Evolutionary conservation across 2,329 filamentous ascomycete genomes (phyloP).

Genomic region (Aspergillus tubingensis): DNA sequence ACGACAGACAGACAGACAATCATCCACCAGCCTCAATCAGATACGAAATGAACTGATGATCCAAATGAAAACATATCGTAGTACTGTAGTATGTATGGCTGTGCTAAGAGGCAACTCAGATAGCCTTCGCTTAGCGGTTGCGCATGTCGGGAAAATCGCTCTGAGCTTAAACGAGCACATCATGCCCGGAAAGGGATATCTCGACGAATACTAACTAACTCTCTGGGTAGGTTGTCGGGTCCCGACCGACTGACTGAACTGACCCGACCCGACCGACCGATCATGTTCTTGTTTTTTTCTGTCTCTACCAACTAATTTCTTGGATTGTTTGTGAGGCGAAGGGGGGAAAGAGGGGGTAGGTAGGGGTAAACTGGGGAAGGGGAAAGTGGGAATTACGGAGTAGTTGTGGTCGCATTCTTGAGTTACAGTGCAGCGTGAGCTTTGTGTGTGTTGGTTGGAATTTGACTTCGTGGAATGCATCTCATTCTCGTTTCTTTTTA

Average conservation of each 20-base stretch:
- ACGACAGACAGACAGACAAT: background rate
- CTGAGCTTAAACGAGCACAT: constrained; percentile 6
- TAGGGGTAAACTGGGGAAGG: background rate
- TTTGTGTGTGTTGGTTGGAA: background rate
- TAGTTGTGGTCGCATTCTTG: background rate
- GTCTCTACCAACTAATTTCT: too few species aligned
- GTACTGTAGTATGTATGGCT: too few species aligned
- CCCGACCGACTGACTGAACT: too few species aligned
- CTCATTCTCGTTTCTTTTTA: background rate
- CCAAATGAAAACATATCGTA: background rate
- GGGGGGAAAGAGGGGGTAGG: background rate
- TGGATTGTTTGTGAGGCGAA: too few species aligned
- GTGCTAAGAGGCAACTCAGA: background rate
- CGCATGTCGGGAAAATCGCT: constrained; percentile 3
- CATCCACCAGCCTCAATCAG: background rate
- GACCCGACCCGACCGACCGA: too few species aligned
- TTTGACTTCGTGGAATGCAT: background rate
- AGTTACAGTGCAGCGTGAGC: background rate
- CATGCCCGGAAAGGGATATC: constrained; percentile 3
- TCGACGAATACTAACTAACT: background rate
- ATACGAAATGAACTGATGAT: background rate
- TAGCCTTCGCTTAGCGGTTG: constrained; percentile 5
- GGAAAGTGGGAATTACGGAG: background rate
- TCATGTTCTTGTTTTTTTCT: too few species aligned
- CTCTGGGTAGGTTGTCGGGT: too few species aligned